Conservation (phyloP, 2,329 filamentous ascomycete genomes). For the Gaeumannomyces sp. region DNA sequence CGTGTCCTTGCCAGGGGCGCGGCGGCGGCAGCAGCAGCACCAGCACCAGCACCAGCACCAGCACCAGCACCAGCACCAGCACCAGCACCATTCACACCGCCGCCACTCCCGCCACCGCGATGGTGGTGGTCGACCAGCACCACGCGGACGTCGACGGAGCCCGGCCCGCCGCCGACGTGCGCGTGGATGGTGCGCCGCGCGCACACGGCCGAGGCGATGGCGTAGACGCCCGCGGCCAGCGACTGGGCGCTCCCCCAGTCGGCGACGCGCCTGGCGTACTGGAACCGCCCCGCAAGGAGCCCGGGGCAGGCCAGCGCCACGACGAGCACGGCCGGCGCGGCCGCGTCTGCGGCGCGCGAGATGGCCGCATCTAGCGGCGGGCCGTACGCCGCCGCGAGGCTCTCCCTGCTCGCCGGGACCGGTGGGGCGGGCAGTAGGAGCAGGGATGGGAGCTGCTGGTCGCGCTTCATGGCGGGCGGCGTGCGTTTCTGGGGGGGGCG, state of each 20-base stretch:
- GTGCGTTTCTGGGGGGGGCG: background rate
- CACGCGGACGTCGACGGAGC: slow-evolving; percentile 70
- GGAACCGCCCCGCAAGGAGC: slow-evolving; percentile 44
- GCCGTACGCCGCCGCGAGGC: slow-evolving; percentile 54
- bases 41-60: no score
- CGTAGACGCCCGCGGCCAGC: slow-evolving; percentile 73
- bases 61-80: no score
- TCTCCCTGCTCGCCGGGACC: slow-evolving; percentile 41
- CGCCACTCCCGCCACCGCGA: slow-evolving; percentile 17
- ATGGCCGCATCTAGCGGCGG: slow-evolving; percentile 51
- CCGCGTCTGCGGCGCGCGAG: slow-evolving; percentile 35
- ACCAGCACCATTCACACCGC: slow-evolving; percentile 18
- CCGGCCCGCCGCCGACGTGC: slow-evolving; percentile 51
- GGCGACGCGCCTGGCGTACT: slow-evolving; percentile 44
- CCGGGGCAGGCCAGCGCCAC: slow-evolving; percentile 54
- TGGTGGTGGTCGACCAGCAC: slow-evolving; percentile 61
- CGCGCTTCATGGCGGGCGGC: background rate
- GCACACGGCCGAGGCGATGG: slow-evolving; percentile 67
- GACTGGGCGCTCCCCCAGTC: slow-evolving; percentile 67
- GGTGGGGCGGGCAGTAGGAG: slow-evolving; percentile 61
- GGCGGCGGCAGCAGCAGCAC: slow-evolving; percentile 16
- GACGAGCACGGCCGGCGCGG: slow-evolving; percentile 34
- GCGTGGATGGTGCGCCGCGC: slow-evolving; percentile 54
- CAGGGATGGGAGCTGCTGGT: slow-evolving; percentile 38
- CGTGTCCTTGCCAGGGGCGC: slow-evolving; percentile 23